Conservation (phyloP, 2,329 filamentous ascomycete genomes). For the Penicillium decumbens region DNA sequence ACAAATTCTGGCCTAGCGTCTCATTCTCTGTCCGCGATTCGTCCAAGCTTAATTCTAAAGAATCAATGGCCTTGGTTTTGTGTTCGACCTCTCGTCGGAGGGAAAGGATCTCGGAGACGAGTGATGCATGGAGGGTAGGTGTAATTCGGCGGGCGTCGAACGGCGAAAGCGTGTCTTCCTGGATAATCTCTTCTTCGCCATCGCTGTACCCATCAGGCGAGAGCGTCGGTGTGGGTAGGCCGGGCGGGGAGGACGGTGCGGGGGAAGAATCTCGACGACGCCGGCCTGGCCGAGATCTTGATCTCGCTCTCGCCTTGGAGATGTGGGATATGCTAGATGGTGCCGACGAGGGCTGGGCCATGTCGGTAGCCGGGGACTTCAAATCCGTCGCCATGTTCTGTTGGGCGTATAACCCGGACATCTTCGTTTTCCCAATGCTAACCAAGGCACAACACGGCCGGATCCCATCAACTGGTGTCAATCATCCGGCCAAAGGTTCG, state of each 20-base stretch:
- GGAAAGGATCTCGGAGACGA: constrained; percentile 89
- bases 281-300: constrained; percentile 58
- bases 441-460: constrained; percentile 22
- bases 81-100: constrained; percentile 85
- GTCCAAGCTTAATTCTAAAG: constrained; percentile 71
- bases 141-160: constrained; percentile 91
- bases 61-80: constrained; percentile 80
- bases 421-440: constrained; percentile 16
- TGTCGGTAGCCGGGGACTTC: constrained; percentile 54
- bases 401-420: constrained; percentile 14
- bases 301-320: constrained; percentile 20
- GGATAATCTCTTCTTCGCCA: constrained; percentile 32
- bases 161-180: constrained; percentile 64
- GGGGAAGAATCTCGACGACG: constrained; percentile 64
- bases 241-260: constrained; percentile 58
- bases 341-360: constrained; percentile 61
- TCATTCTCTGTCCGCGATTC: constrained; percentile 70
- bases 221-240: constrained; percentile 45
- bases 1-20: constrained; percentile 57
- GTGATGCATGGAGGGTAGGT: constrained; percentile 85
- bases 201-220: constrained; percentile 38
- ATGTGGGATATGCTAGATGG: constrained; percentile 43
- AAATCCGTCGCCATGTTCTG: constrained; percentile 30
- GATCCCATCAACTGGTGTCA: constrained; percentile 17
- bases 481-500: constrained; percentile 13